Percentiles rank a stretch among this genome's conserved stretches.
Conservation (phyloP, 768 basidiomycete genomes). For the Amylocystis lapponica region DNA sequence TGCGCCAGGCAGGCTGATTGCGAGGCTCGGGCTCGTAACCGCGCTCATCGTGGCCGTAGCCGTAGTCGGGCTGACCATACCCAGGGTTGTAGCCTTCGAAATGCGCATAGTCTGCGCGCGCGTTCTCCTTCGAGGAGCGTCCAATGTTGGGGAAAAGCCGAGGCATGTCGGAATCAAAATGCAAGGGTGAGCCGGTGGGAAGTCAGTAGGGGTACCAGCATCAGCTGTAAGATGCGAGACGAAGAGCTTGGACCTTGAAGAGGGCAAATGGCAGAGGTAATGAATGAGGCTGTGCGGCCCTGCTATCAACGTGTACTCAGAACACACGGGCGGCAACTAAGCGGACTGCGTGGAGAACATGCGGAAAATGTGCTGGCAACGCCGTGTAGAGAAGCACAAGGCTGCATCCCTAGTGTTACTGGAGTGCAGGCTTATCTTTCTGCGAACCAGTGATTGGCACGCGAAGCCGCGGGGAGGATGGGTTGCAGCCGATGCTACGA, state of each 20-base stretch:
- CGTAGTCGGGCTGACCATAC: slow-evolving; percentile 2
- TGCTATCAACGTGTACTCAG: not conserved
- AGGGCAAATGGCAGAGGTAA: not conserved
- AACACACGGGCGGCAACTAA: too few relatives aligned
- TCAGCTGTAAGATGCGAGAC: not conserved
- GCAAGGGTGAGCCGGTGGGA: not conserved
- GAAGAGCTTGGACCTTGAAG: not conserved
- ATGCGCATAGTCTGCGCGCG: slow-evolving; percentile 5
- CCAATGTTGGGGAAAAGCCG: slow-evolving; percentile 21
- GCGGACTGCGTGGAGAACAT: slow-evolving; percentile 1
- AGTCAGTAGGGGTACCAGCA: not conserved
- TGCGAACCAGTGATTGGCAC: too few relatives aligned
- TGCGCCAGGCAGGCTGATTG: slow-evolving; percentile 19
- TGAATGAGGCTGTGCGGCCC: not conserved
- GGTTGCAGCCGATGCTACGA: too few relatives aligned
- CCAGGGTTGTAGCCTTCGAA: slow-evolving; percentile 15
- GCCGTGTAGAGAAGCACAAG: too few relatives aligned
- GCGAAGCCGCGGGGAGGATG: too few relatives aligned
- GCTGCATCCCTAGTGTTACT: not conserved
- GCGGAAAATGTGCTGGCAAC: not conserved
- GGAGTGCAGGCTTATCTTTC: too few relatives aligned
- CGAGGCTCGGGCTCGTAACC: slow-evolving; percentile 14
- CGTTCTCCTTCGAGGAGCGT: slow-evolving; percentile 16
- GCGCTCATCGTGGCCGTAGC: slow-evolving; percentile 14
- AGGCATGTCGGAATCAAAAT: slow-evolving; percentile 14